Evolutionary conservation across 2,329 filamentous ascomycete species (phyloP).

Genomic region (Lasiodiplodia sp.): DNA sequence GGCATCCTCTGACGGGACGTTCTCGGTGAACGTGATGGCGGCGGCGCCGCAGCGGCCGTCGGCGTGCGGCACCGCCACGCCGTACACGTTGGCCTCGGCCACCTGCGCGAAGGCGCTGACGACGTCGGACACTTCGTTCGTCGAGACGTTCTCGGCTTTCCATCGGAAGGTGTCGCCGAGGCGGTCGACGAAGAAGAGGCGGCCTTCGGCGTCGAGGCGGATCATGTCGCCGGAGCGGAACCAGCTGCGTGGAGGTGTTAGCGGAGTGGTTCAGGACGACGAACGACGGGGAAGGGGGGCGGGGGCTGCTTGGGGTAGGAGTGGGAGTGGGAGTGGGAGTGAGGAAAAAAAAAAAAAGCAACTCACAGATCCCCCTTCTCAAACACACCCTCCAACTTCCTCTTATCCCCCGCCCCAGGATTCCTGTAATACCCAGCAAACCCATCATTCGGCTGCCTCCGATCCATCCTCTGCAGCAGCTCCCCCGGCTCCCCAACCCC

Average conservation of each 20-base stretch:
- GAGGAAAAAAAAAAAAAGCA: too few relatives aligned
- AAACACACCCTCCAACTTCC: constrained; percentile 46
- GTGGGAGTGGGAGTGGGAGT: background rate
- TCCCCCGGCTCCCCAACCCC: constrained; percentile 45
- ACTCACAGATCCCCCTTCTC: constrained; percentile 49
- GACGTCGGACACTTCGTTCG: constrained; percentile 56
- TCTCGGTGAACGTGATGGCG: constrained; percentile 46
- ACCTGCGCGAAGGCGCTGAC: constrained; percentile 54
- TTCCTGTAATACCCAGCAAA: constrained; percentile 46
- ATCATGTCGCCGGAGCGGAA: constrained; percentile 59
- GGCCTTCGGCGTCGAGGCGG: constrained; percentile 52
- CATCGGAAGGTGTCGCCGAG: constrained; percentile 59
- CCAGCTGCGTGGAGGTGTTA: constrained; percentile 39
- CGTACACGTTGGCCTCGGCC: constrained; percentile 59
- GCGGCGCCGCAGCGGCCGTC: constrained; percentile 63
- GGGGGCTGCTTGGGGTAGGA: too few relatives aligned
- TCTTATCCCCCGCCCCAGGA: constrained; percentile 40
- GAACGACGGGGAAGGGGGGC: too few relatives aligned
- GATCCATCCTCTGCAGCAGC: constrained; percentile 43
- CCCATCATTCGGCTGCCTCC: constrained; percentile 35
- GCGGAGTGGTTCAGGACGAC: too few relatives aligned
- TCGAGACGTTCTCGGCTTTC: constrained; percentile 59
- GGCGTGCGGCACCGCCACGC: constrained; percentile 54
- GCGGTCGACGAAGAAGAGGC: constrained; percentile 59
- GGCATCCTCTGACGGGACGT: constrained; percentile 38